Evolutionary conservation across 2,329 filamentous ascomycete genomes (phyloP).

Genomic region (Alternaria hordeiaustralica): DNA sequence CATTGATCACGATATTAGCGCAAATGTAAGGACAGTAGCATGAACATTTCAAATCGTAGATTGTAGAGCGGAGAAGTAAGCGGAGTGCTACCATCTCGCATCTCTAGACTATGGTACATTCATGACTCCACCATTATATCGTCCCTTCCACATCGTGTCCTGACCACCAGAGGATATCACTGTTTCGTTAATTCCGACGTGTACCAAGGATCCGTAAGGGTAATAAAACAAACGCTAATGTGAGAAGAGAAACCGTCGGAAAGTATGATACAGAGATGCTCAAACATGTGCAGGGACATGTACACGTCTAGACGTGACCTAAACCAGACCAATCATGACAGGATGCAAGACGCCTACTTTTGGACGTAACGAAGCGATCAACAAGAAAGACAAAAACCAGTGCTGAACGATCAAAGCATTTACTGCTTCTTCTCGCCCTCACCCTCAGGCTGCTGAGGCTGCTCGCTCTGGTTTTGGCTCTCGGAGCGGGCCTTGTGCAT

Average conservation of each 20-base stretch:
- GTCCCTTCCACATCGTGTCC: conserved; percentile 24
- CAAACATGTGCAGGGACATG: conserved; percentile 33
- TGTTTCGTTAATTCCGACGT: conserved; percentile 29
- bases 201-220: conserved; percentile 28
- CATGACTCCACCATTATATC: conserved; percentile 25
- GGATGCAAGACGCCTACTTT: conserved; percentile 50
- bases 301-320: conserved; percentile 43
- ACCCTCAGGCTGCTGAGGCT: conserved; percentile 53
- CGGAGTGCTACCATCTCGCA: conserved; percentile 39
- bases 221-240: conserved; percentile 40
- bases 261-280: conserved; percentile 45
- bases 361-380: conserved; percentile 34
- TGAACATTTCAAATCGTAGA: conserved; percentile 22
- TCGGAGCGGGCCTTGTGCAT: conserved; percentile 95
- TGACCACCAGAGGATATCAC: conserved; percentile 29
- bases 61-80: conserved; percentile 41
- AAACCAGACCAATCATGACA: conserved; percentile 35
- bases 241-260: conserved; percentile 40
- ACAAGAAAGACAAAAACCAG: conserved; percentile 28
- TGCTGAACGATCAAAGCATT: conserved; percentile 36
- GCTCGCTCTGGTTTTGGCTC: conserved; percentile 53
- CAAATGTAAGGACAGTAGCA: not conserved
- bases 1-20: not conserved
- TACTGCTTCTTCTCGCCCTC: conserved; percentile 78
- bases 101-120: conserved; percentile 39